Evolutionary conservation across 345 rosid species (phyloP).

Genomic region (Arabidopsis arenosa): DNA sequence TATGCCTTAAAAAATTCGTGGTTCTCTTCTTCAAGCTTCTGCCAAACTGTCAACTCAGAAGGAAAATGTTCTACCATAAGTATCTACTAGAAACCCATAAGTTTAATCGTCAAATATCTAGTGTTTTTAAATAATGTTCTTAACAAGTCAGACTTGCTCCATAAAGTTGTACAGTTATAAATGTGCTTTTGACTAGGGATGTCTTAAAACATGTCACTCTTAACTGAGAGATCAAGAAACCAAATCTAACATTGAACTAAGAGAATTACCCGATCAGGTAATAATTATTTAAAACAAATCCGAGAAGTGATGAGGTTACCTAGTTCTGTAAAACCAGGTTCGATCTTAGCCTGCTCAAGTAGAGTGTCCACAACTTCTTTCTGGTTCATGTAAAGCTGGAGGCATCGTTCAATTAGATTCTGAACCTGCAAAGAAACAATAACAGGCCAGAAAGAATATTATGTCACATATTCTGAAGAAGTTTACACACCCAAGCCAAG

Average conservation of each 20-base stretch:
- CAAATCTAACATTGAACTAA: background rate
- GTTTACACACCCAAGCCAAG: background rate
- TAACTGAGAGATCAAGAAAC: constrained; percentile 12
- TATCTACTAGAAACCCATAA: background rate
- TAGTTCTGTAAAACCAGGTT: constrained; percentile 86
- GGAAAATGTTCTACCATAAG: background rate
- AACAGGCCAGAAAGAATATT: background rate
- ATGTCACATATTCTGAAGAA: background rate
- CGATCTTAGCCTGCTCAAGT: constrained; percentile 75
- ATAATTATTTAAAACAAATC: background rate
- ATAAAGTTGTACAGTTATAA: no score
- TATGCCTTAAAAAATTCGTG: constrained; percentile 86
- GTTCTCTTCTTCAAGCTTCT: constrained; percentile 97
- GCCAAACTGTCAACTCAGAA: constrained; percentile 72
- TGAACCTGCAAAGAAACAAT: constrained; percentile 64
- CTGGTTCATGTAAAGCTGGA: constrained; percentile 88
- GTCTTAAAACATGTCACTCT: no score
- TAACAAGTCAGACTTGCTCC: no score
- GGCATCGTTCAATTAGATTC: constrained; percentile 84
- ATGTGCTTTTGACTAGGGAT: no score
- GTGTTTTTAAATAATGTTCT: no score
- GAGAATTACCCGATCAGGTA: background rate
- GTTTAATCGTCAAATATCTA: background rate
- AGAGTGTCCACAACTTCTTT: constrained; percentile 87
- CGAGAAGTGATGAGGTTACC: constrained; percentile 51